Conservation (phyloP, 352 stramenopile genomes). For the Globisporangium splendens region DNA sequence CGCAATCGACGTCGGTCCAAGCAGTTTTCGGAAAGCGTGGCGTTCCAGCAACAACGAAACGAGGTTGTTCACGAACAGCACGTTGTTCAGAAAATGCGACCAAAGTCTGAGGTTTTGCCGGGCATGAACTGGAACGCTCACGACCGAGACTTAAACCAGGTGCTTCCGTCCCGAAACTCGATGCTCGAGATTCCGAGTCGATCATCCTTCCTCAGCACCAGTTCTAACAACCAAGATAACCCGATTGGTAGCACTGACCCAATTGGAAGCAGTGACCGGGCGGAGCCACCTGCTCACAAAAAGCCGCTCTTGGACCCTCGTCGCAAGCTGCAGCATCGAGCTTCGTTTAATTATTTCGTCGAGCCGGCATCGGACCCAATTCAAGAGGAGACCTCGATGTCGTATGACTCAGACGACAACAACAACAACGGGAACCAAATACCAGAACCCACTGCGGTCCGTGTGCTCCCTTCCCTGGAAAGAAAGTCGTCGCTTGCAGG, state of each 20-base stretch:
- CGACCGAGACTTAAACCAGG: constrained; percentile 4
- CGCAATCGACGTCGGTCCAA: constrained; percentile 71
- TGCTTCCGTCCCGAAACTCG: constrained; percentile 14
- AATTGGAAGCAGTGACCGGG: constrained; percentile 13
- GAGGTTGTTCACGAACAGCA: constrained; percentile 28
- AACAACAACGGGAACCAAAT: constrained; percentile 23
- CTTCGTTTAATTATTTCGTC: constrained; percentile 61
- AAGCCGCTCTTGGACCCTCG: constrained; percentile 42
- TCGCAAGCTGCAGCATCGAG: constrained; percentile 59
- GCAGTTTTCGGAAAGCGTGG: constrained; percentile 74
- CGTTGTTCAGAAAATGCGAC: constrained; percentile 26
- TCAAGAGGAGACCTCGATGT: constrained; percentile 55
- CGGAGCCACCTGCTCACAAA: constrained; percentile 19
- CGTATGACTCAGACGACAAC: constrained; percentile 50
- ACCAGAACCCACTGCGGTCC: background rate
- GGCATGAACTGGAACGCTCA: constrained; percentile 12
- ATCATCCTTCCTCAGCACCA: background rate
- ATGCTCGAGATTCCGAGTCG: constrained; percentile 32
- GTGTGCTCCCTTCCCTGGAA: constrained; percentile 12
- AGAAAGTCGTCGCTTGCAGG: constrained; percentile 18
- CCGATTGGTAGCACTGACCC: constrained; percentile 12
- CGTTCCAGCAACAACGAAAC: constrained; percentile 57
- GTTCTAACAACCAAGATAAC: constrained; percentile 12
- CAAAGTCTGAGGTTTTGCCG: constrained; percentile 49
- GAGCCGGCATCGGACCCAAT: constrained; percentile 51